phyloP scores from a whole-genome alignment of 176 grass and related monocot genomes.

The Pontederia paniculata region DNA sequence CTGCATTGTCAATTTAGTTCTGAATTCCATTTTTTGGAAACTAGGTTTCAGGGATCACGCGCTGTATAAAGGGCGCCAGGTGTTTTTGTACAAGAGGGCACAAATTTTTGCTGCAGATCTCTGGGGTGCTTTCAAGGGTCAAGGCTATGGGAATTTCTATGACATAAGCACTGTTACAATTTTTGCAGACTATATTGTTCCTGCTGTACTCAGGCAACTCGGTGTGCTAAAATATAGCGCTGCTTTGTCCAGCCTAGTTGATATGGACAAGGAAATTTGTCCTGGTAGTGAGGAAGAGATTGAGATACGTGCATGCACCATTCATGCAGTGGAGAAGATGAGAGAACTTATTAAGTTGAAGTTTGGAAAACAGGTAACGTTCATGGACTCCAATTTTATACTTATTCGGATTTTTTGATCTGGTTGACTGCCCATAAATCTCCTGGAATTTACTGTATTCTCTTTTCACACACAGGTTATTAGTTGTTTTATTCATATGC shows the following conservation, averaged over 20 bases:
- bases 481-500: too few relatives aligned
- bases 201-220: conserved; percentile 74
- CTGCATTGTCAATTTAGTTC: background rate
- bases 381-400: background rate
- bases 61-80: conserved; percentile 78
- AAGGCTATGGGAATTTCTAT: conserved; percentile 56
- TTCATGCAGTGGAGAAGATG: conserved; percentile 91
- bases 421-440: background rate
- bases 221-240: conserved; percentile 77
- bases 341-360: conserved; percentile 64
- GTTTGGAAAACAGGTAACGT: conserved; percentile 67
- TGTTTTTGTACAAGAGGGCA: conserved; percentile 97
- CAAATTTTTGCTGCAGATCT: conserved; percentile 95
- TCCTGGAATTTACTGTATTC: background rate
- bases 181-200: conserved; percentile 84
- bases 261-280: conserved; percentile 61
- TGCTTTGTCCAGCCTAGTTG: conserved; percentile 43
- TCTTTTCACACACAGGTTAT: too few relatives aligned
- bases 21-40: conserved; percentile 3
- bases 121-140: conserved; percentile 86
- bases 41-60: conserved; percentile 87
- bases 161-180: conserved; percentile 76
- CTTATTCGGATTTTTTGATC: background rate
- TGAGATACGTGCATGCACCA: conserved; percentile 78
- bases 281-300: conserved; percentile 84